Conservation (phyloP, 805 yeast species). For the Yamadazyma phyllophila region DNA sequence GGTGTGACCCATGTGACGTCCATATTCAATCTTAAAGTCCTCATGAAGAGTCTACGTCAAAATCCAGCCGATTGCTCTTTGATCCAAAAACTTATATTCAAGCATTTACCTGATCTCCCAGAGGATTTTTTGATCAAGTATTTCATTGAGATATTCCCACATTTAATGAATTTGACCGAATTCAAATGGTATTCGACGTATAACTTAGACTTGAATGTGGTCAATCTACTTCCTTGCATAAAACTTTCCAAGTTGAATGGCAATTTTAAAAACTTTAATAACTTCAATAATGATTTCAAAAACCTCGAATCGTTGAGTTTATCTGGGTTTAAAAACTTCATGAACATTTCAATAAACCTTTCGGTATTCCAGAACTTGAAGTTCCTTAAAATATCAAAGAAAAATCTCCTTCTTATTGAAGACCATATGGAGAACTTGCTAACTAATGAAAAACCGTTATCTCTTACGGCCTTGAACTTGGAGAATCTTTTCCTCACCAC, state of each 20-base stretch:
- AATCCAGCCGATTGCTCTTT: constrained; percentile 13
- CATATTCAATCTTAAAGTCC: constrained; percentile 17
- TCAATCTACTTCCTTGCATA: constrained; percentile 15
- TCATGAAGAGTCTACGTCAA: constrained; percentile 18
- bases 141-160: constrained; percentile 17
- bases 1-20: constrained; percentile 13
- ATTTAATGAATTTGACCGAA: constrained; percentile 14
- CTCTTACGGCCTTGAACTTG: constrained; percentile 9
- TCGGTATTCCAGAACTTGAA: constrained; percentile 13
- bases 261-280: constrained; percentile 17
- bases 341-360: constrained; percentile 14
- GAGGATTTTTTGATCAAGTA: constrained; percentile 18
- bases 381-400: constrained; percentile 17
- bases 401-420: constrained; percentile 12
- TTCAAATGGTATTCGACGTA: constrained; percentile 21
- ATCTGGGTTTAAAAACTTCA: constrained; percentile 15
- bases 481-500: constrained; percentile 14
- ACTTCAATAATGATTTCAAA: constrained; percentile 9
- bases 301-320: constrained; percentile 15
- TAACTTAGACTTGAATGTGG: constrained; percentile 15
- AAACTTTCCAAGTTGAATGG: constrained; percentile 16
- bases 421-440: constrained; percentile 12
- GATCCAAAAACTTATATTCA: constrained; percentile 15
- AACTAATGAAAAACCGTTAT: constrained; percentile 6
- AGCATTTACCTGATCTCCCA: constrained; percentile 24